phyloP scores from a whole-genome alignment of 75 land plant species.

The Selaginella tamariscina region DNA sequence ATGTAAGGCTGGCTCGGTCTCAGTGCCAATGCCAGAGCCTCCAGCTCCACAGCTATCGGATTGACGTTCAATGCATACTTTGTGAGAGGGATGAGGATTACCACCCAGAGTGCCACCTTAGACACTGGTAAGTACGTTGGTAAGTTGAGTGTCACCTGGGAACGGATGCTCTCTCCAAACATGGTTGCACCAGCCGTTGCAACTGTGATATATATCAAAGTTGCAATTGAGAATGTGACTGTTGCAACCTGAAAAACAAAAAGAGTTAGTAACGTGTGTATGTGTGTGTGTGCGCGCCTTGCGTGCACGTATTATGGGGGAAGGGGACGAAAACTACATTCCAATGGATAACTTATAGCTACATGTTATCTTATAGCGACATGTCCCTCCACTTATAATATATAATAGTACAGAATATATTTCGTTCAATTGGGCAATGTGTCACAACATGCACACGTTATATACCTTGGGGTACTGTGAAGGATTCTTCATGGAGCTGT shows the following conservation, averaged over 20 bases:
- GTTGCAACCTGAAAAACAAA: neutral
- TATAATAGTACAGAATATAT: neutral
- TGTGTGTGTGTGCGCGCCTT: neutral
- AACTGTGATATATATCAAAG: slow-evolving; percentile 47
- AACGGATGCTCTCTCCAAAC: slow-evolving; percentile 59
- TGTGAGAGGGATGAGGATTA: neutral
- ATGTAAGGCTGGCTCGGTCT: neutral
- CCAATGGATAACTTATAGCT: neutral
- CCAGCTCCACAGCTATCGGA: neutral
- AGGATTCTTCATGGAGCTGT: neutral
- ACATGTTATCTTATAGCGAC: no score
- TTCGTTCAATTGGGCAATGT: neutral
- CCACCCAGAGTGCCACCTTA: slow-evolving; percentile 61
- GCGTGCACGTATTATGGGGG: neutral
- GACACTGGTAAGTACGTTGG: slow-evolving; percentile 45
- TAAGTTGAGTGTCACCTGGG: slow-evolving; percentile 79
- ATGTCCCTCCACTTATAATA: neutral
- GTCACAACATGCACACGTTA: neutral
- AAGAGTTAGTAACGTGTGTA: neutral
- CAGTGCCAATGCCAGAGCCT: neutral
- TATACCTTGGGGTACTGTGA: slow-evolving; percentile 9
- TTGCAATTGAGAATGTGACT: neutral
- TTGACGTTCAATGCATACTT: neutral
- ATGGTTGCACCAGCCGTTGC: slow-evolving; percentile 52
- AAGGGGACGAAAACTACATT: neutral